These are phyloP conservation scores for Neurospora africana DNA, from an alignment of 495 filamentous ascomycete species.

Conservation along the genomic window DNA sequence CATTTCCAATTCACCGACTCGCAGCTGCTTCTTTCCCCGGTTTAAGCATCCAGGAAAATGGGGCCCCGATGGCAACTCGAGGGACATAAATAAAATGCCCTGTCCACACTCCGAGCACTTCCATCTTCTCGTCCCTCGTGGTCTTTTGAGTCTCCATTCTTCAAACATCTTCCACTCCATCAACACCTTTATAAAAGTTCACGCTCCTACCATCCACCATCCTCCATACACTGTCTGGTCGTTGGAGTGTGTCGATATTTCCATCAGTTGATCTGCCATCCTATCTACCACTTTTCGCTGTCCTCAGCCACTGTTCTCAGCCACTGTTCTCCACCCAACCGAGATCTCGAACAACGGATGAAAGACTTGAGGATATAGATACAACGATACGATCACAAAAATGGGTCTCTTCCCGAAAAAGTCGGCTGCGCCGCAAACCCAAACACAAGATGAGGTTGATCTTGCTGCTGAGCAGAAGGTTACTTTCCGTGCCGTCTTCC, in stretches of 20 bases:
- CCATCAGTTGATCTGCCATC: background rate
- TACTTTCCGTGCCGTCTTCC: slow-evolving; percentile 28
- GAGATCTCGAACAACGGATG: background rate
- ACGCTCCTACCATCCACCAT: background rate
- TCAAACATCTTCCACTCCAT: background rate
- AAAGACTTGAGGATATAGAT: background rate
- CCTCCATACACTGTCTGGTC: background rate
- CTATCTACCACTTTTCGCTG: background rate
- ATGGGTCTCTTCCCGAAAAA: background rate
- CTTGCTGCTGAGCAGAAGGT: slow-evolving; percentile 18
- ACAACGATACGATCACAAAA: background rate
- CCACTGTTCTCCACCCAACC: background rate
- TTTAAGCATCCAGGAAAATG: background rate
- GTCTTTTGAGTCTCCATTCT: background rate
- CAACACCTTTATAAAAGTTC: background rate
- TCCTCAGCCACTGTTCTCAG: background rate
- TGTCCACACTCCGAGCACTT: background rate
- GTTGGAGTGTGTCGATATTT: background rate
- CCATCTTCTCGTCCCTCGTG: background rate
- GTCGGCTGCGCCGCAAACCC: background rate
- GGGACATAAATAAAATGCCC: background rate
- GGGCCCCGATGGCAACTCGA: background rate
- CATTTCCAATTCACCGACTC: background rate
- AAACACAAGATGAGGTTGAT: background rate
- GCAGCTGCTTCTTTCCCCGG: background rate